A percentile compares a stretch with the other conserved stretches of the same genome.
Evolutionary conservation across 257 asterid genomes (phyloP).

Genomic region (Solanum rostratum): DNA sequence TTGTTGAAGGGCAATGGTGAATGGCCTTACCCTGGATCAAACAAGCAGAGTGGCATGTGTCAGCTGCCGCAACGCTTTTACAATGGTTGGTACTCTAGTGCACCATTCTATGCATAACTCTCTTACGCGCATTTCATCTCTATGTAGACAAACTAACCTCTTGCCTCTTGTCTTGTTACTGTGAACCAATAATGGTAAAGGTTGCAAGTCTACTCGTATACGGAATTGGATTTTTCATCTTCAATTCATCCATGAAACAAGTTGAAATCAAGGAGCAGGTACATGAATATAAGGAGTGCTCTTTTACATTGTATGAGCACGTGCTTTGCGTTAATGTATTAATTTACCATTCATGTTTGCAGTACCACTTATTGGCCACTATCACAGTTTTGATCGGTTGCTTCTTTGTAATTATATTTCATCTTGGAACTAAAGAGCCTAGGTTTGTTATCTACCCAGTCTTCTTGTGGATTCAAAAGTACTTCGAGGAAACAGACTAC

Average conservation of each 20-base stretch:
- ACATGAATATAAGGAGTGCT: neutral
- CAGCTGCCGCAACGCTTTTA: slow-evolving; percentile 84
- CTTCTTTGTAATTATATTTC: slow-evolving; percentile 55
- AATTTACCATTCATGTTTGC: slow-evolving; percentile 19
- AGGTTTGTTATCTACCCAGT: slow-evolving; percentile 29
- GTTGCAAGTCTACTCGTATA: slow-evolving; percentile 74
- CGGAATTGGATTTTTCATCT: slow-evolving; percentile 56
- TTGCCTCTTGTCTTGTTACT: neutral
- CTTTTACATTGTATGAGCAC: neutral
- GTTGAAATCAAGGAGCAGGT: slow-evolving; percentile 66
- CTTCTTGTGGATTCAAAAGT: neutral
- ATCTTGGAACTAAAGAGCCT: slow-evolving; percentile 76
- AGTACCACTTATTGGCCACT: slow-evolving; percentile 83
- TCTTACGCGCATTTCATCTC: neutral
- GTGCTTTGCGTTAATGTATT: neutral
- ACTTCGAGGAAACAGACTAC: neutral
- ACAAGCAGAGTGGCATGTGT: slow-evolving; percentile 79
- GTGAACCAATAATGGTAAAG: slow-evolving; percentile 17
- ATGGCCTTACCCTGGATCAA: slow-evolving; percentile 81
- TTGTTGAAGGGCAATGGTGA: slow-evolving; percentile 83
- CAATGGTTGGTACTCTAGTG: slow-evolving; percentile 47
- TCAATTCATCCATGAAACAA: slow-evolving; percentile 27
- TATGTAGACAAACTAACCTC: neutral
- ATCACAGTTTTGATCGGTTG: slow-evolving; percentile 58
- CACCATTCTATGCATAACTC: neutral